Percentiles rank a stretch among this genome's conserved stretches.
Evolutionary conservation across 2,329 filamentous ascomycete genomes (phyloP).

Genomic region (Penicillium rolfsii): DNA sequence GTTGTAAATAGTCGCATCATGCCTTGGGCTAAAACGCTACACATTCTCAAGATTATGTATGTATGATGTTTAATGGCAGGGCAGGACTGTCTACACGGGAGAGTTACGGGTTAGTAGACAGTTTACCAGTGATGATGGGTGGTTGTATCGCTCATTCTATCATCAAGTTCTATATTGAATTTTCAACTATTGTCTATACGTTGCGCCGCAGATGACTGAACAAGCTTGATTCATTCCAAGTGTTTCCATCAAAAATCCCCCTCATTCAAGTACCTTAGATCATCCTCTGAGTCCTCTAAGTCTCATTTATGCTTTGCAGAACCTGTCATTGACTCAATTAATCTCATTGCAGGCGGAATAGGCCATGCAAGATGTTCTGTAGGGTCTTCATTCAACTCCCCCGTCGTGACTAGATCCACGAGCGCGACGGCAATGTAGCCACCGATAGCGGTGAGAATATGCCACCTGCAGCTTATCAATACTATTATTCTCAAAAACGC

Average conservation of each 20-base stretch:
- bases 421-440: conserved; percentile 47
- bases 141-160: not conserved
- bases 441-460: conserved; percentile 48
- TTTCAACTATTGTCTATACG: not conserved
- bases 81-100: conserved; percentile 33
- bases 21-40: conserved; percentile 53
- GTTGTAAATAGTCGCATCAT: conserved; percentile 46
- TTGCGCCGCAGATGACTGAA: not conserved
- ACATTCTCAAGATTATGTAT: conserved; percentile 56
- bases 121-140: not conserved
- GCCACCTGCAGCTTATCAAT: conserved; percentile 42
- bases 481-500: not conserved
- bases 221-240: not conserved
- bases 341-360: conserved; percentile 18
- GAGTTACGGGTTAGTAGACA: not conserved
- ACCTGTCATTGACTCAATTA: conserved; percentile 8
- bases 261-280: not conserved
- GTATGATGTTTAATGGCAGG: conserved; percentile 51
- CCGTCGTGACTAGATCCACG: conserved; percentile 44
- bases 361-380: conserved; percentile 43
- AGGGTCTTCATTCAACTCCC: conserved; percentile 37
- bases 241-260: not conserved
- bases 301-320: not conserved
- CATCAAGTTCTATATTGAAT: not conserved
- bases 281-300: not conserved